phyloP scores from a whole-genome alignment of 768 basidiomycete genomes.

The Xerocomus spinulosus region DNA sequence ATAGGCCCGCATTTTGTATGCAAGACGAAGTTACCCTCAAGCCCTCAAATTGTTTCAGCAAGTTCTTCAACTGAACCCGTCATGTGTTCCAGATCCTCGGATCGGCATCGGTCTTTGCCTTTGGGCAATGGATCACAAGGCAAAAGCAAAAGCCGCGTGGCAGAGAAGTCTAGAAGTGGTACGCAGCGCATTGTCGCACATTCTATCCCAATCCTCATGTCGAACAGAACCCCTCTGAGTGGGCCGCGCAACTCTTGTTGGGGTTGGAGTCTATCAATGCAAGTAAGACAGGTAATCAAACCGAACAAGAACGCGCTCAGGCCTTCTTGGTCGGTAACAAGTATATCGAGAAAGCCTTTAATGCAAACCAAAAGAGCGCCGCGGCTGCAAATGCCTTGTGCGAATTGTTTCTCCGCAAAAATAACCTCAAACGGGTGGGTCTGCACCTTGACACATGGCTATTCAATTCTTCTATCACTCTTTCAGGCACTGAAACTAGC shows the following conservation, averaged over 20 bases:
- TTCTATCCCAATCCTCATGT: background rate
- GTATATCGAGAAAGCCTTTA: slow-evolving; percentile 74
- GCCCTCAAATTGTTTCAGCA: slow-evolving; percentile 85
- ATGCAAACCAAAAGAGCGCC: slow-evolving; percentile 64
- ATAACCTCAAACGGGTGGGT: slow-evolving; percentile 53
- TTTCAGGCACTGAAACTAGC: slow-evolving; percentile 83
- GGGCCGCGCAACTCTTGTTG: slow-evolving; percentile 76
- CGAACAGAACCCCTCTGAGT: slow-evolving; percentile 68
- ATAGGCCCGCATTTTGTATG: slow-evolving; percentile 82
- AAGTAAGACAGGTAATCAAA: slow-evolving; percentile 65
- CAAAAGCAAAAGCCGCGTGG: slow-evolving; percentile 86
- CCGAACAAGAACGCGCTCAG: slow-evolving; percentile 58
- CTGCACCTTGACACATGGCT: slow-evolving; percentile 9
- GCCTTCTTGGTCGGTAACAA: slow-evolving; percentile 64
- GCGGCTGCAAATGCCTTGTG: slow-evolving; percentile 82
- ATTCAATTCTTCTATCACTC: background rate
- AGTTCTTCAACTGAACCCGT: slow-evolving; percentile 71
- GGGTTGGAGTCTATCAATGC: slow-evolving; percentile 85
- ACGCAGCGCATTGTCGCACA: slow-evolving; percentile 27
- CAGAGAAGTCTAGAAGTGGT: slow-evolving; percentile 83
- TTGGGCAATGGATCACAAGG: slow-evolving; percentile 83
- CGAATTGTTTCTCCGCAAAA: slow-evolving; percentile 72
- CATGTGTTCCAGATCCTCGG: slow-evolving; percentile 85
- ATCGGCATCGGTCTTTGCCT: slow-evolving; percentile 94
- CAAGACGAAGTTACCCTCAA: slow-evolving; percentile 67